Base-by-base conservation (phyloP, 2,329 filamentous ascomycete genomes). In the Venturia pyrina region DNA sequence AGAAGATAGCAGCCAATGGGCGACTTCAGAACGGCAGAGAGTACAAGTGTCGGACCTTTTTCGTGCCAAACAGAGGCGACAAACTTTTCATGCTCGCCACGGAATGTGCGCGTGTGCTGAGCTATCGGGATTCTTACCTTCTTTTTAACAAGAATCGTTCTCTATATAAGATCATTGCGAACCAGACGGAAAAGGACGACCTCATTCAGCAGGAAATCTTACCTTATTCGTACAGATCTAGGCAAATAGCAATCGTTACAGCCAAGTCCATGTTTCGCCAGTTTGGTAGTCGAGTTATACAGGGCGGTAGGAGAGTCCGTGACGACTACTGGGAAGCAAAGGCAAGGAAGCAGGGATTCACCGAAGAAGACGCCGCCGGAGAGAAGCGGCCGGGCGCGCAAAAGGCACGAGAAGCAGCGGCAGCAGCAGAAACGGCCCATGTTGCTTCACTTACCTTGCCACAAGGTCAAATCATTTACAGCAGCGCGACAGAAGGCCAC, bases 271-370 rank as follows among this genome's bases (percentile, higher is more conserved):
- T 99, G 95, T 99, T 98, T 77, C 88, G 95, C 56, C 95, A 99
- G 76, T 99, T 99, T 76, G 95, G 95, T 62, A 97, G 93, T 76
- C 86, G 95, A 69, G 89, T 99, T 64, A 95, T 99, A 69, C 87
- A 90, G 44, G 90, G 93, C 72, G 95, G 95, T 43, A 85, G 93
- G 68, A 84, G 95, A 66, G 95, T 99, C 53, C 88, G 95, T 62
- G 95, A 99, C 77, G 95, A 99, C 75, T 99, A 99, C 78, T 99
- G 95, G 95, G 95, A 98, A 77, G 90, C 89, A 73, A 98, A 98
- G 78, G 95, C 95, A 8, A 85, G 90, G 61, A 99, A 98, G 78
- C 95, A 99, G 77, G 95, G 95, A 13, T 99, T 99, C 74, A 99
- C 95, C 0, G 95, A 99, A 75, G 92, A 96, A 69, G 95, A 99